A percentile compares a stretch with the other conserved stretches of the same genome.
Conservation (phyloP, 1,284 basidiomycete genomes). For the Ceratobasidium sp. region DNA sequence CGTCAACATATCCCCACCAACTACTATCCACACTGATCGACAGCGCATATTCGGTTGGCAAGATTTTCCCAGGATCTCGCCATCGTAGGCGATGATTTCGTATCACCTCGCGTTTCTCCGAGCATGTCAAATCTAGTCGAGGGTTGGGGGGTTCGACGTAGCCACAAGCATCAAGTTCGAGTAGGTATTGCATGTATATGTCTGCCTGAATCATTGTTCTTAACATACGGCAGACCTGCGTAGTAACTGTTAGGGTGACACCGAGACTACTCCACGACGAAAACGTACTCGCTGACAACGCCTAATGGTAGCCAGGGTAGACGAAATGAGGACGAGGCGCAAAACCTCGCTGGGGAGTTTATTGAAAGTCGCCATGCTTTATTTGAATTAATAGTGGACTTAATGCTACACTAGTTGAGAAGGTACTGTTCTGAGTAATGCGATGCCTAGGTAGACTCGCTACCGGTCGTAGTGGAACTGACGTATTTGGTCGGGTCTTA, state of each 20-base stretch:
- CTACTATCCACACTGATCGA: too few relatives aligned
- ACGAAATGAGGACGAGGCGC: slow-evolving; percentile 70
- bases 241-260: neutral
- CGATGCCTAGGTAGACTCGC: neutral
- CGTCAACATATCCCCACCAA: too few relatives aligned
- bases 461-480: too few relatives aligned
- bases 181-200: neutral
- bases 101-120: neutral
- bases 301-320: too few relatives aligned
- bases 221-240: too few relatives aligned
- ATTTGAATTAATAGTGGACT: too few relatives aligned
- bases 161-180: neutral
- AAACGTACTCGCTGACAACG: too few relatives aligned
- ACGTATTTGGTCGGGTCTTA: too few relatives aligned
- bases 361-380: too few relatives aligned
- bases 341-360: slow-evolving; percentile 66
- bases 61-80: neutral
- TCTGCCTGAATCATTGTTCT: too few relatives aligned
- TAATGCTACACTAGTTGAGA: too few relatives aligned
- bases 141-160: neutral
- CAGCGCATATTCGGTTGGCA: neutral
- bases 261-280: neutral
- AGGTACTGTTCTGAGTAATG: too few relatives aligned
- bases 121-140: neutral
- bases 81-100: neutral